A percentile compares a stretch with the other conserved stretches of the same genome.
These are phyloP conservation scores for Claviceps arundinis DNA, from an alignment of 2,329 filamentous ascomycete genomes.

Conservation along the genomic window DNA sequence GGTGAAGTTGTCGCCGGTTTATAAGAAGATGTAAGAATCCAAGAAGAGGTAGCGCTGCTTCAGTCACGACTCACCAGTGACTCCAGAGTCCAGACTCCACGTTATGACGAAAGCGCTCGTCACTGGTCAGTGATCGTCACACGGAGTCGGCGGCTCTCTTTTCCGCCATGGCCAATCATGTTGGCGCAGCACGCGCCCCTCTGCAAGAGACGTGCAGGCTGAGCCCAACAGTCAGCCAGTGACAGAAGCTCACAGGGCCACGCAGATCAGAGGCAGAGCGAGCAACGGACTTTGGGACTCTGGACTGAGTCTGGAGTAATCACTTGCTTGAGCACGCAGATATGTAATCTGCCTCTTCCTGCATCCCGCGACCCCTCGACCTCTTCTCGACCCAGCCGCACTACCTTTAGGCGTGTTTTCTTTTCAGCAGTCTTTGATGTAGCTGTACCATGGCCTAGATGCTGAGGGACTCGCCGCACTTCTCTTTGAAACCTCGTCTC, in stretches of 20 bases:
- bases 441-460: constrained; percentile 5
- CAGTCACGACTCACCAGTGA: too few relatives aligned
- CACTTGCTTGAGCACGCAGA: neutral
- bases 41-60: too few relatives aligned
- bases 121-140: neutral
- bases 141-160: constrained; percentile 2
- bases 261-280: too few relatives aligned
- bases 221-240: neutral
- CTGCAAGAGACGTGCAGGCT: neutral
- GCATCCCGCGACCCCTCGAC: neutral
- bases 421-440: constrained; percentile 3
- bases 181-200: neutral
- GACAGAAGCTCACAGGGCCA: neutral
- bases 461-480: neutral
- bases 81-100: too few relatives aligned
- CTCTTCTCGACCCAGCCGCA: neutral
- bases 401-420: constrained; percentile 1
- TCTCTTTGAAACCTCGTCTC: neutral
- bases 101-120: neutral
- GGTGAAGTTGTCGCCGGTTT: too few relatives aligned
- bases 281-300: too few relatives aligned
- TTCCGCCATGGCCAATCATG: constrained; percentile 1
- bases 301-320: neutral
- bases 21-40: too few relatives aligned
- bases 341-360: neutral